These are phyloP conservation scores for Aurifilum marmelostoma DNA, from an alignment of 2,329 filamentous ascomycete species.

Conservation along the genomic window DNA sequence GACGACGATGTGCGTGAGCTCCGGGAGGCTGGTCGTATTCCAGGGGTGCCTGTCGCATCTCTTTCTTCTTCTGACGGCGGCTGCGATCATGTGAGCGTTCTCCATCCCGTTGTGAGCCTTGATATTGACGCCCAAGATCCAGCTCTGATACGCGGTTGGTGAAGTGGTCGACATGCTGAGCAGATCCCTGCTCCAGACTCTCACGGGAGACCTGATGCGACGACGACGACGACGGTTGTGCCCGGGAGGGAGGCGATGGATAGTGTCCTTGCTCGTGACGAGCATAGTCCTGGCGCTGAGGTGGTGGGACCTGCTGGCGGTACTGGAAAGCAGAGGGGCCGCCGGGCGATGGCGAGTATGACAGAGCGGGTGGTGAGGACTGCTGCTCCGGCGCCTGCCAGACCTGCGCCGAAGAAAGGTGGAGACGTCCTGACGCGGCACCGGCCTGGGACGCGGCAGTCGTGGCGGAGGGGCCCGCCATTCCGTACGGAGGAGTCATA, in stretches of 20 bases:
- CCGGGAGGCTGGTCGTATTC: background rate
- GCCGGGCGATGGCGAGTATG: slow-evolving; percentile 25
- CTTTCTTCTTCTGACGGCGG: slow-evolving; percentile 1
- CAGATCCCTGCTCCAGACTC: slow-evolving; percentile 12
- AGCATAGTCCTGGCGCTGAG: background rate
- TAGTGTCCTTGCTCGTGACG: background rate
- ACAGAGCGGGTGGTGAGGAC: slow-evolving; percentile 25
- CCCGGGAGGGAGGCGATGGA: background rate
- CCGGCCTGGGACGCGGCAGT: slow-evolving; percentile 10
- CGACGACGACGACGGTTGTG: slow-evolving; percentile 6
- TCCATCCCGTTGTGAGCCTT: background rate
- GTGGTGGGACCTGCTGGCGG: slow-evolving; percentile 14
- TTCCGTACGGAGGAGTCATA: slow-evolving; percentile 24
- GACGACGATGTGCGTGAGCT: background rate
- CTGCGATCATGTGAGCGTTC: background rate
- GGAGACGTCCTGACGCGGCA: slow-evolving; percentile 21
- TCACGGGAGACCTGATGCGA: slow-evolving; percentile 18
- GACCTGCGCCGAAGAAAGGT: slow-evolving; percentile 23
- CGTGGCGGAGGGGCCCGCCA: slow-evolving; percentile 19
- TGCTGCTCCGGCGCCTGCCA: slow-evolving; percentile 23
- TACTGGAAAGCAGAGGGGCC: slow-evolving; percentile 18
- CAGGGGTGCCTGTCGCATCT: background rate
- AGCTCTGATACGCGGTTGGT: slow-evolving; percentile 1
- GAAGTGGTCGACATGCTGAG: slow-evolving; percentile 1
- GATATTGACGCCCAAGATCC: background rate